A percentile compares a stretch with the other conserved stretches of the same genome.
These are phyloP conservation scores for Raphanus sativus DNA, from an alignment of 345 rosid species.

Conservation along the genomic window DNA sequence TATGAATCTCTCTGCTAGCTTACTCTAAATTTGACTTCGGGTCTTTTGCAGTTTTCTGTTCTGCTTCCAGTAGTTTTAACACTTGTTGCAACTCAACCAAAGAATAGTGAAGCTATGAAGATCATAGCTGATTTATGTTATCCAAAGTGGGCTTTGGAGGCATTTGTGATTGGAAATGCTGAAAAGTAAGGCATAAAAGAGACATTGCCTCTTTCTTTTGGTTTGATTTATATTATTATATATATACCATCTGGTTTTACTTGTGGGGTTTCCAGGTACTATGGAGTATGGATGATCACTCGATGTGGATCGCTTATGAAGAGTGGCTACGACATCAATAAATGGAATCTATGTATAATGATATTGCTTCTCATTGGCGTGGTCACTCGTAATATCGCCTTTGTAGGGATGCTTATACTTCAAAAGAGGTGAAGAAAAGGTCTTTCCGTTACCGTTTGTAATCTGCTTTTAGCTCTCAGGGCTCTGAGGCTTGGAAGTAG, in stretches of 20 bases:
- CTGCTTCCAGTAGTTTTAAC: conserved; percentile 95
- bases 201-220: neutral
- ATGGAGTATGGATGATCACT: conserved; percentile 87
- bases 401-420: conserved; percentile 59
- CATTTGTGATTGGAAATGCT: conserved; percentile 79
- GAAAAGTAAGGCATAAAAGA: conserved; percentile 48
- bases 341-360: conserved; percentile 57
- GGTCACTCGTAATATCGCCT: conserved; percentile 54
- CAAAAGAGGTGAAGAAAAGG: conserved; percentile 53
- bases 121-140: conserved; percentile 60
- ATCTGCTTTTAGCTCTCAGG: neutral
- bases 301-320: conserved; percentile 65
- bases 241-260: neutral
- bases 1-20: neutral
- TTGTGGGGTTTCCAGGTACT: conserved; percentile 50
- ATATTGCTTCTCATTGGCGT: conserved; percentile 56
- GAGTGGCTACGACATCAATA: conserved; percentile 58
- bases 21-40: conserved; percentile 3
- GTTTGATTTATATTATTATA: conserved; percentile 5
- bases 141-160: conserved; percentile 88
- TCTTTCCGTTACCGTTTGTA: neutral
- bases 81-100: conserved; percentile 64
- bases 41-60: conserved; percentile 75
- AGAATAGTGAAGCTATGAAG: conserved; percentile 40
- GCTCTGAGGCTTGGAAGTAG: neutral